phyloP scores from a whole-genome alignment of 805 yeast genomes.

The Clavispora carvajalis region DNA sequence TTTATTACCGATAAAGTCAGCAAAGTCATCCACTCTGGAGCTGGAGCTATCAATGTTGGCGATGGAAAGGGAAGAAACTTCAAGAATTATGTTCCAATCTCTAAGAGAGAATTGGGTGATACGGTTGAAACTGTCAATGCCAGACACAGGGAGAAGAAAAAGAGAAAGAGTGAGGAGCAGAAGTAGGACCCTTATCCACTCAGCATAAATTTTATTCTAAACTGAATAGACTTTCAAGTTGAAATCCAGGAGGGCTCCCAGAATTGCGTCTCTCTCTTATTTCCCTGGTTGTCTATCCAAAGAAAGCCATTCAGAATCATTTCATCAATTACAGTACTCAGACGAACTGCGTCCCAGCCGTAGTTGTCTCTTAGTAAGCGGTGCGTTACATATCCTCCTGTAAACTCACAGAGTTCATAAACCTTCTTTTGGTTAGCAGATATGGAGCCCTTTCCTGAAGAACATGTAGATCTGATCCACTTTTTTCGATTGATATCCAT shows the following conservation, averaged over 20 bases:
- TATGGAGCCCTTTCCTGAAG: slow-evolving; percentile 21
- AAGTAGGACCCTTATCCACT: no score
- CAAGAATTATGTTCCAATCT: slow-evolving; percentile 52
- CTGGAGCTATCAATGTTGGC: slow-evolving; percentile 55
- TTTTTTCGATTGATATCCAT: slow-evolving; percentile 45
- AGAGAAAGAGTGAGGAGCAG: slow-evolving; percentile 3
- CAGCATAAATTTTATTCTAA: no score
- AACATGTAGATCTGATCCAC: slow-evolving; percentile 40
- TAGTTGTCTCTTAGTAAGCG: slow-evolving; percentile 66
- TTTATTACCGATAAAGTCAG: slow-evolving; percentile 5
- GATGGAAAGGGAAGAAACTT: slow-evolving; percentile 69
- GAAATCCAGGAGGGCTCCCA: slow-evolving; percentile 78
- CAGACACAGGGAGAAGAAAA: slow-evolving; percentile 47
- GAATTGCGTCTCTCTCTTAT: slow-evolving; percentile 40
- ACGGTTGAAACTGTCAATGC: slow-evolving; percentile 66
- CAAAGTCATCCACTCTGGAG: slow-evolving; percentile 9
- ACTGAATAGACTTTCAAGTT: no score
- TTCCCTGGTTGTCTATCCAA: slow-evolving; percentile 70
- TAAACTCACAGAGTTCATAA: slow-evolving; percentile 67
- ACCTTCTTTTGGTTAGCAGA: slow-evolving; percentile 63
- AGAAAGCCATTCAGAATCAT: slow-evolving; percentile 78
- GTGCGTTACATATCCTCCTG: slow-evolving; percentile 67
- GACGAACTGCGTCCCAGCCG: slow-evolving; percentile 63
- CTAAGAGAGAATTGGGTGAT: slow-evolving; percentile 53
- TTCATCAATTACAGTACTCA: slow-evolving; percentile 61